Conservation (phyloP, 331 rosid genomes). For the Malus hybrid region DNA sequence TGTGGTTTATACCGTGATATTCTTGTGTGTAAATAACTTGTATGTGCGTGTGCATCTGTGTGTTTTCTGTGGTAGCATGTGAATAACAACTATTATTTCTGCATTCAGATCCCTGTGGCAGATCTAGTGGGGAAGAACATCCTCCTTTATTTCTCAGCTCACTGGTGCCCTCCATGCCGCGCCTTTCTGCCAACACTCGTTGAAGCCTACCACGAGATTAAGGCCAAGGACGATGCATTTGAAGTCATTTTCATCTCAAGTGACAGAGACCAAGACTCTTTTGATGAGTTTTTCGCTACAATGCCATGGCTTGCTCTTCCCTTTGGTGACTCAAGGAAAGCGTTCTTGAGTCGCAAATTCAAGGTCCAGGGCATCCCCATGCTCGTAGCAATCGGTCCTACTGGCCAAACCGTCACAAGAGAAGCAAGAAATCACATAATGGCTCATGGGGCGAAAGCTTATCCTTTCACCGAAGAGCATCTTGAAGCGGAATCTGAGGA, state of each 20-base stretch:
- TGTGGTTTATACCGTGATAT: neutral
- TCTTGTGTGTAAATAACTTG: neutral
- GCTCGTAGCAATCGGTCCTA: conserved; percentile 50
- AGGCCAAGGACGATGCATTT: conserved; percentile 38
- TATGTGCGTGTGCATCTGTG: neutral
- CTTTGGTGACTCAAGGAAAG: conserved; percentile 60
- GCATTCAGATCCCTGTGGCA: conserved; percentile 48
- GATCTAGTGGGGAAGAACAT: conserved; percentile 52
- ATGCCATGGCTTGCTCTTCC: conserved; percentile 88
- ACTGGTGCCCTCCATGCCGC: conserved; percentile 64
- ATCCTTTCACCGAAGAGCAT: conserved; percentile 62
- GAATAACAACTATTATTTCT: neutral
- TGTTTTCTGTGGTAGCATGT: neutral
- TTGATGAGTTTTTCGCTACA: conserved; percentile 43
- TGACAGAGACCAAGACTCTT: conserved; percentile 48
- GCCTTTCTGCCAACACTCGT: conserved; percentile 59
- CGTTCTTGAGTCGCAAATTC: conserved; percentile 39
- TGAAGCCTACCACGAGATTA: conserved; percentile 52
- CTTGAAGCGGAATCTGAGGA: conserved; percentile 33
- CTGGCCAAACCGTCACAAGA: conserved; percentile 45
- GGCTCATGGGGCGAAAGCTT: conserved; percentile 48
- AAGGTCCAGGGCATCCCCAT: conserved; percentile 50
- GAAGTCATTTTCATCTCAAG: conserved; percentile 65
- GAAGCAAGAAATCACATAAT: conserved; percentile 33
- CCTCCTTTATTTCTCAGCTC: conserved; percentile 73